A percentile compares a stretch with the other conserved stretches of the same genome.
Conservation (phyloP, 1,139 yeast genomes). For the Suhomyces kunorum region DNA sequence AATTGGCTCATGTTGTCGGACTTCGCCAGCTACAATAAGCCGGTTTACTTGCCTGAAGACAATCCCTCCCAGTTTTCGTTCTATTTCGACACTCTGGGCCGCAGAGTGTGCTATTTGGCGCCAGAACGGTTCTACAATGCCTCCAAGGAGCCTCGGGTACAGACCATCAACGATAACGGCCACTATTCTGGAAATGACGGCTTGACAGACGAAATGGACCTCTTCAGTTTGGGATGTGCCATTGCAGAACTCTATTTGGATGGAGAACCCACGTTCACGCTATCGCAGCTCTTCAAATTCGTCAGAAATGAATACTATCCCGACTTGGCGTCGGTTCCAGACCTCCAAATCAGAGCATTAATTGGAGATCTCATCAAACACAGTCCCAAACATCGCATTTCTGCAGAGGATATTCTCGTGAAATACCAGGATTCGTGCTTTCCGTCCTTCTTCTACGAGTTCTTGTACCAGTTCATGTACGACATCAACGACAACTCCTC, state of each 20-base stretch:
- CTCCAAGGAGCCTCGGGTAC: constrained; percentile 18
- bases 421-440: constrained; percentile 55
- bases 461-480: constrained; percentile 67
- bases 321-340: constrained; percentile 54
- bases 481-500: constrained; percentile 29
- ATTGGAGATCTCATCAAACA: constrained; percentile 62
- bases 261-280: constrained; percentile 81
- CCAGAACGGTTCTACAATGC: constrained; percentile 79
- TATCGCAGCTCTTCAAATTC: constrained; percentile 84
- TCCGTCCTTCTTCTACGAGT: constrained; percentile 71
- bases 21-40: constrained; percentile 77
- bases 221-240: constrained; percentile 89
- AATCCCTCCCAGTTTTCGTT: constrained; percentile 94
- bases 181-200: constrained; percentile 26
- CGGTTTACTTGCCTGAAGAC: constrained; percentile 84
- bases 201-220: constrained; percentile 74
- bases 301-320: constrained; percentile 69
- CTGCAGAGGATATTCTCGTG: constrained; percentile 55
- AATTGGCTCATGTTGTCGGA: constrained; percentile 84
- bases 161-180: constrained; percentile 32
- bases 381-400: constrained; percentile 60
- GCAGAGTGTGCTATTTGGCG: constrained; percentile 88
- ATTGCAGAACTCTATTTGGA: constrained; percentile 87
- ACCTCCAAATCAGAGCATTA: constrained; percentile 51
- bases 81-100: constrained; percentile 85